These are phyloP conservation scores for Calycina herbarum DNA, from an alignment of 2,329 filamentous ascomycete genomes.

Conservation along the genomic window DNA sequence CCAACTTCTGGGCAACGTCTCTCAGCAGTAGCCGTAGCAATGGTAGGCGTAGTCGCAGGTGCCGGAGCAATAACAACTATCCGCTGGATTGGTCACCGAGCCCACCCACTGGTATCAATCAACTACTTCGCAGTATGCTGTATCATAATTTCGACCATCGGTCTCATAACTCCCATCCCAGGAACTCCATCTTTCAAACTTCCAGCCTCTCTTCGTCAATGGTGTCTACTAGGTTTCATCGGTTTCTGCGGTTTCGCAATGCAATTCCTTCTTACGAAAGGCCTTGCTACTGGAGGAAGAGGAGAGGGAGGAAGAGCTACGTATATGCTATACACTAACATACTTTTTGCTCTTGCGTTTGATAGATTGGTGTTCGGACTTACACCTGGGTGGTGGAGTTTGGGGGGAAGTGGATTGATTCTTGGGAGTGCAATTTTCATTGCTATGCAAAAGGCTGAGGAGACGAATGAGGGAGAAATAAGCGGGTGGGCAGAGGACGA, in stretches of 20 bases:
- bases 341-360: slow-evolving; percentile 66
- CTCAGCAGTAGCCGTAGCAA: slow-evolving; percentile 66
- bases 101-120: slow-evolving; percentile 80
- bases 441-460: slow-evolving; percentile 43
- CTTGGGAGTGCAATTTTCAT: slow-evolving; percentile 66
- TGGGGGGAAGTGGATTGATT: slow-evolving; percentile 62
- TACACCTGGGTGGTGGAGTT: slow-evolving; percentile 56
- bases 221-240: slow-evolving; percentile 66
- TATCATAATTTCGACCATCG: slow-evolving; percentile 63
- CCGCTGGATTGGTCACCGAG: slow-evolving; percentile 77
- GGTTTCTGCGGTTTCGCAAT: slow-evolving; percentile 76
- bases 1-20: slow-evolving; percentile 48
- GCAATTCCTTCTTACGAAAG: slow-evolving; percentile 82
- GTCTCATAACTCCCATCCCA: slow-evolving; percentile 53
- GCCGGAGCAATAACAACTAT: slow-evolving; percentile 74
- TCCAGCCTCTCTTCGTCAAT: slow-evolving; percentile 46
- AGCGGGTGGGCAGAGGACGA: not conserved
- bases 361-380: slow-evolving; percentile 65
- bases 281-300: slow-evolving; percentile 49
- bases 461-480: not conserved
- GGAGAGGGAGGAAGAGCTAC: slow-evolving; percentile 49
- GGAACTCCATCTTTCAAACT: slow-evolving; percentile 44
- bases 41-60: slow-evolving; percentile 76
- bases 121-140: slow-evolving; percentile 79
- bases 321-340: slow-evolving; percentile 69